Evolutionary conservation across 2,329 filamentous ascomycete genomes (phyloP), one percentile per base, ranked within the genome.

Genomic region (Phoma sp.): DNA sequence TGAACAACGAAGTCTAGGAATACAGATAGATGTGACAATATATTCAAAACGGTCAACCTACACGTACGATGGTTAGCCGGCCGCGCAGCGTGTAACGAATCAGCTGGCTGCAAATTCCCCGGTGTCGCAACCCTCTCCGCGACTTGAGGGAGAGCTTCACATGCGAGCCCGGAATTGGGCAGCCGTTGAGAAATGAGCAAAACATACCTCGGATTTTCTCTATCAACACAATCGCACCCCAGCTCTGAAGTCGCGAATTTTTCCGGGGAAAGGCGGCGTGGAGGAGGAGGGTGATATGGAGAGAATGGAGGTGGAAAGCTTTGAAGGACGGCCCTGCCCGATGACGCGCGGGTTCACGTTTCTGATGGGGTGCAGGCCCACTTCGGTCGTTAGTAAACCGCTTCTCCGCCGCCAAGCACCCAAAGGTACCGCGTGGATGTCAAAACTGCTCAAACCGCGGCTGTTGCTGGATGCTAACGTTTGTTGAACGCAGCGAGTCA

Each of bases 331-430:
- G 20, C 42, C 23, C 18, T 14, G 28, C 34, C 33, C 40, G 30
- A 56, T 56, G 53, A 56, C 53, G 53, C 46, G 52, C 46, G 52
- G 34, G 45, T 49, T 37, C 33, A 40, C 38, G 45, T 39, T 40
- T 38, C 34, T 53, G 20, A 46, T 47, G 53, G 36, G 26, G 36
- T 20, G 42, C 36, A 23, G 53, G 11, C 47, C 53, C 53, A 56
- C 53, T 56, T 50, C 40, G 47, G 42, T 20, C 26, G n/a, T 7
- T 50, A 29, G 46, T 46, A 50, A 37, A 42, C 52, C 52, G 52
- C 32, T 36, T 14, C 33, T 54, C 51, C 51, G 40, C 52, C 52
- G 46, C 52, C 52, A 46, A n/a, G n/a, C n/a, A n/a, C n/a, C n/a
- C n/a, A n/a, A n/a, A 55, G 46, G 14, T 21, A 38, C 37, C 30